Base-by-base conservation (phyloP, 2,329 filamentous ascomycete genomes). In the Fusarium irregulare region DNA sequence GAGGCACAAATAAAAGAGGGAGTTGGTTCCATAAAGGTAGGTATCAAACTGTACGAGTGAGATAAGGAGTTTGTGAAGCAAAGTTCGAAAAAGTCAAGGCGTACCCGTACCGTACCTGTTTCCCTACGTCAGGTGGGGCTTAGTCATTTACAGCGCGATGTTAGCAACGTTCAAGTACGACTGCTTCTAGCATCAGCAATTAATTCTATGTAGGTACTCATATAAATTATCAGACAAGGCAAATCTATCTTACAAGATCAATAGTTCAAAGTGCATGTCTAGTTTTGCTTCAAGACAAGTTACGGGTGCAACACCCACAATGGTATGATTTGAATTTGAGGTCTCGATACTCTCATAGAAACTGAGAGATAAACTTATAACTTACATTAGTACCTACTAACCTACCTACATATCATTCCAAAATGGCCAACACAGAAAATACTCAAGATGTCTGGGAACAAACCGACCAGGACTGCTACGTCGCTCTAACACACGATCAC, bases 401-500 rank as follows among this genome's bases (percentile, higher is more conserved):
- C 28, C 28, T 25, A 13, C n/a, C 34, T 53, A 54, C 28, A 45
- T 25, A 55, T 18, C 18, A 20, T 25, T 11, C 14, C 34, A 61
- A 54, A 37, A 74, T 75, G 72, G 25, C 64, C 50, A 41, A 51
- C 13, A 21, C 60, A 14, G 47, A 61, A 49, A 71, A 56, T 10
- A 3, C 55, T 20, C 56, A 76, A 18, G 71, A 77, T 21, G 60
- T 68, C 14, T 81, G 79, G 77, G 81, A 87, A 65, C 65, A 85
- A 21, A 76, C 80, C 27, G 84, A 87, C 47, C 82, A 83, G 13
- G 80, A 78, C 48, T 89, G 91, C 77, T 88, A 90, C 78, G 91
- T 94, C 42, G 88, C 88, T 53, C 84, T 97, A 11, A 94, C 92
- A 5, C 82, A 89, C 65, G 80, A 87, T 37, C 78, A 83, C 44